Percentiles rank a stretch among this genome's conserved stretches.
Evolutionary conservation across 495 filamentous ascomycete species (phyloP).

Genomic region (Lasiosphaeriaceae sp.): DNA sequence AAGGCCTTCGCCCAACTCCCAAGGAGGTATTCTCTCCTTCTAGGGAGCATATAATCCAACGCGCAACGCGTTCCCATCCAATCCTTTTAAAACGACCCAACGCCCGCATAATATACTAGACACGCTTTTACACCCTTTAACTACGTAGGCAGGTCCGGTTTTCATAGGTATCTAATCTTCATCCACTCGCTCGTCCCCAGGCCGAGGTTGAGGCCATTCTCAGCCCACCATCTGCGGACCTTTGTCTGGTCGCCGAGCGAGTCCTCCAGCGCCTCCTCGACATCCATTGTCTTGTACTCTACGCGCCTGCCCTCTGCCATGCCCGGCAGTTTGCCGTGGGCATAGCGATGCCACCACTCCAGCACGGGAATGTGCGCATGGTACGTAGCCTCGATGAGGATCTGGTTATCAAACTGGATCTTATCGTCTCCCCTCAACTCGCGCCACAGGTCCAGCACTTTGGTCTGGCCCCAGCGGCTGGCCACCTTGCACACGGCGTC

Average conservation of each 20-base stretch:
- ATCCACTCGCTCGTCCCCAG: conserved; percentile 91
- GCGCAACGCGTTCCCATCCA: no score
- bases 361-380: conserved; percentile 79
- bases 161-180: conserved; percentile 49
- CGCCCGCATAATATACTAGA: no score
- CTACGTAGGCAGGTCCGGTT: neutral
- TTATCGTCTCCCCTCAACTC: conserved; percentile 70
- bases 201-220: conserved; percentile 81
- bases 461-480: conserved; percentile 78
- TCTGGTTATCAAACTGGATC: conserved; percentile 83
- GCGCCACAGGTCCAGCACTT: conserved; percentile 79
- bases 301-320: conserved; percentile 52
- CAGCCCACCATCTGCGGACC: conserved; percentile 84
- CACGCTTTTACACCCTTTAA: no score
- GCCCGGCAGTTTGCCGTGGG: conserved; percentile 48
- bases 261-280: conserved; percentile 91
- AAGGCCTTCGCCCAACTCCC: no score
- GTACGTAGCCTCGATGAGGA: conserved; percentile 82
- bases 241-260: conserved; percentile 64
- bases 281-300: conserved; percentile 92
- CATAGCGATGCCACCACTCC: conserved; percentile 85
- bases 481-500: conserved; percentile 80
- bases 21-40: no score
- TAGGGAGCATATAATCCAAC: no score
- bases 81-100: no score